phyloP scores from a whole-genome alignment of 2,329 filamentous ascomycete genomes.

The Botrytis fabae region DNA sequence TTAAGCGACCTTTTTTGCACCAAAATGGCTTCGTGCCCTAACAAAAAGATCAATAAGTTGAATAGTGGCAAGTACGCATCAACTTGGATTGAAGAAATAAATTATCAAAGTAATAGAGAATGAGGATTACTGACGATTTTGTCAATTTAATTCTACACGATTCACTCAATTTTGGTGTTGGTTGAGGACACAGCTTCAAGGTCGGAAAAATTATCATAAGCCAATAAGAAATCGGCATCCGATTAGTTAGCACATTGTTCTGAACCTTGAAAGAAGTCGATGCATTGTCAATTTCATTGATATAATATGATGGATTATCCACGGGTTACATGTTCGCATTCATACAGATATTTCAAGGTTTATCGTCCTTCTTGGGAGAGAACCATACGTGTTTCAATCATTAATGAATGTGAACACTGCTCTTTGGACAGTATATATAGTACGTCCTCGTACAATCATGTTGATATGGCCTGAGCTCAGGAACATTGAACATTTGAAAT shows the following conservation, averaged over 20 bases:
- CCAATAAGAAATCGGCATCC: slow-evolving; percentile 6
- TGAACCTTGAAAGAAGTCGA: slow-evolving; percentile 12
- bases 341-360: neutral
- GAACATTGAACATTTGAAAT: neutral
- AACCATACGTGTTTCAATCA: neutral
- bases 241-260: slow-evolving; percentile 15
- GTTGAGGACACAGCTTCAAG: neutral
- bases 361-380: neutral
- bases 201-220: neutral
- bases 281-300: neutral
- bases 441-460: neutral
- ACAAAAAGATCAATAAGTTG: slow-evolving; percentile 1
- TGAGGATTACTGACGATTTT: neutral
- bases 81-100: neutral
- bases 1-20: slow-evolving; percentile 23
- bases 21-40: slow-evolving; percentile 17
- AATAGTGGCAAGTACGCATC: neutral
- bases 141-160: neutral
- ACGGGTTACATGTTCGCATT: too few relatives aligned
- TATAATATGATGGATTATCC: neutral
- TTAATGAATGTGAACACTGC: neutral
- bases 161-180: neutral
- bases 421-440: too few relatives aligned
- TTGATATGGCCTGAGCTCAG: neutral
- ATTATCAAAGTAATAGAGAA: neutral